Base-by-base conservation (phyloP, 768 basidiomycete genomes). In the Amanita thiersii region DNA sequence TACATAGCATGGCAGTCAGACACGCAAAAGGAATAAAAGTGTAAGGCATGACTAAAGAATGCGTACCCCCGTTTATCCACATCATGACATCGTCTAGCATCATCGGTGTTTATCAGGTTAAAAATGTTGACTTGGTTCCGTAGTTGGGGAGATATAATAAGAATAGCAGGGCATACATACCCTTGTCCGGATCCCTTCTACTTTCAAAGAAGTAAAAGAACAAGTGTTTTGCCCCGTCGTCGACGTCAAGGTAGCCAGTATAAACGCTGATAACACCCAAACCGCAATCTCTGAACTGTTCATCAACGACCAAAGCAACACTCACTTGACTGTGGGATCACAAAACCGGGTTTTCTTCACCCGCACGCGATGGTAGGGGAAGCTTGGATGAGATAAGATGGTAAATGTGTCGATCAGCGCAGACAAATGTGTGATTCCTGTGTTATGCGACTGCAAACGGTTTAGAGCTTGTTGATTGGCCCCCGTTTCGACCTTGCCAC, bases 171-270 rank as follows among this genome's bases (percentile, higher is more conserved):
- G 51, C 49, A 45, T 56, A 50, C 39, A 52, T 56, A 67, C 77
- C 75, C 50, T 62, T 67, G 11, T 62, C 69, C 20, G 79, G 79
- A 49, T 75, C 61, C 36, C 65, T 65, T 46, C 84, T 62, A 47
- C 75, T 79, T 59, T 85, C 80, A 56, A 85, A 86, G 60, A 85
- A 85, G 58, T 82, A 82, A 62, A 85, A 84, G 58, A 79, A 80
- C 29, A 81, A 40, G 47, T 80, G 79, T 41, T 77, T 72, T 15
- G 77, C 75, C 37, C 78, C 77, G 17, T 58, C 57, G 40, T 67
- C 63, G 11, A 67, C 61, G 44, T 68, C 65, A 12, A 66, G 58
- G 45, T 66, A 67, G 5, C 65, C 64, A 19, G 64, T 65, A 41
- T 62, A 69, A 9, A 59, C 61, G 36, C 66, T 68, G 17, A 9